A percentile compares a stretch with the other conserved stretches of the same genome.
These are phyloP conservation scores for Fusarium kyushuense DNA, from an alignment of 2,329 filamentous ascomycete genomes.

Conservation along the genomic window DNA sequence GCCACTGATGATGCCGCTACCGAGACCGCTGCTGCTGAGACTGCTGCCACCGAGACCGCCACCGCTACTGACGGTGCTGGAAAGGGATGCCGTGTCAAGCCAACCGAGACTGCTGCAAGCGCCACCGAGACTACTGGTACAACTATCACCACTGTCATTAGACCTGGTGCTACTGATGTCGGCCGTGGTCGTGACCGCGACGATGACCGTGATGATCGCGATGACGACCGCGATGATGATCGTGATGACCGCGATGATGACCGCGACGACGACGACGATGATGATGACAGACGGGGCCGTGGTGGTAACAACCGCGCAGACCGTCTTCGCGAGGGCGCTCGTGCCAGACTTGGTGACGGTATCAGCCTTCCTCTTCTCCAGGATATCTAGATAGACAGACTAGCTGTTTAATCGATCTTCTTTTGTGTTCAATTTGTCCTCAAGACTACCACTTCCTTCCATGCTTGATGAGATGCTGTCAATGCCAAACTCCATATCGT, in stretches of 20 bases:
- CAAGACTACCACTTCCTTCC: no score
- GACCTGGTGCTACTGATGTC: background rate
- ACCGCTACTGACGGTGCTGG: background rate
- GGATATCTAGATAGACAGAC: background rate
- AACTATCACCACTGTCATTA: background rate
- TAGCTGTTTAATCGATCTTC: background rate
- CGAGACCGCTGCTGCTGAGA: background rate
- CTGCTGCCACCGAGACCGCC: background rate
- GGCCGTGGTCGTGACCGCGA: background rate
- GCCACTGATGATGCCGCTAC: background rate
- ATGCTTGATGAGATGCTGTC: background rate
- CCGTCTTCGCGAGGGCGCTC: background rate
- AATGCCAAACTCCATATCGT: background rate
- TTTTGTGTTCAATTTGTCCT: background rate
- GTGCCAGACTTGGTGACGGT: background rate
- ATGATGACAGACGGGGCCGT: background rate
- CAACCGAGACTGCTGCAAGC: background rate
- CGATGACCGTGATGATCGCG: background rate
- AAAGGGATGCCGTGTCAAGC: slow-evolving; percentile 6
- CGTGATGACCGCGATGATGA: background rate
- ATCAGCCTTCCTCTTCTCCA: background rate
- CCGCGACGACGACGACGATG: background rate
- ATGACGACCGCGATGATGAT: background rate
- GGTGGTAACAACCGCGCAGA: background rate
- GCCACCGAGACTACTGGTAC: background rate